Percentiles rank a stretch among this genome's conserved stretches.
Evolutionary conservation across 352 stramenopile species (phyloP).

Genomic region (Phytophthora brassicae): DNA sequence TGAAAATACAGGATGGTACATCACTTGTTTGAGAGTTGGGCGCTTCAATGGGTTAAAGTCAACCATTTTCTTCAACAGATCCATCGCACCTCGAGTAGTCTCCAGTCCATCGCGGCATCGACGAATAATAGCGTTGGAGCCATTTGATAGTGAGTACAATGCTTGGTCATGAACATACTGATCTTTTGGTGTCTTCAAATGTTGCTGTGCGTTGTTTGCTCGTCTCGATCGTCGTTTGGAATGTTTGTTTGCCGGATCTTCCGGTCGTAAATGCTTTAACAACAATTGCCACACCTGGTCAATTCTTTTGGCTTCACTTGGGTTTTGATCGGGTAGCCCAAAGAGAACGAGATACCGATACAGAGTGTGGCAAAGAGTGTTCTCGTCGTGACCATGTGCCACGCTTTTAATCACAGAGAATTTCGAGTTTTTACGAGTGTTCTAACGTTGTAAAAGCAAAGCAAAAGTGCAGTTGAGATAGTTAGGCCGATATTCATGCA

Average conservation of each 20-base stretch:
- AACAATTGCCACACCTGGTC: slow-evolving; percentile 63
- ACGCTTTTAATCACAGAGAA: slow-evolving; percentile 75
- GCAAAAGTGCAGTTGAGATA: background rate
- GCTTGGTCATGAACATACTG: slow-evolving; percentile 49
- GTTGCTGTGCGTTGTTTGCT: slow-evolving; percentile 8
- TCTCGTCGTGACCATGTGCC: slow-evolving; percentile 62
- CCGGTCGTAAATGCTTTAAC: slow-evolving; percentile 62
- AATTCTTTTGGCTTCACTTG: slow-evolving; percentile 38
- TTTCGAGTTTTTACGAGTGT: slow-evolving; percentile 46
- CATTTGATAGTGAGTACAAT: slow-evolving; percentile 51
- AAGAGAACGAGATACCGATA: slow-evolving; percentile 97
- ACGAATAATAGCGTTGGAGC: slow-evolving; percentile 50
- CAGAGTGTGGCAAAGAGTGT: slow-evolving; percentile 94
- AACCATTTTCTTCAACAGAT: slow-evolving; percentile 55
- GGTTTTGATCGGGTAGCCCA: slow-evolving; percentile 78
- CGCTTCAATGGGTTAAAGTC: slow-evolving; percentile 61
- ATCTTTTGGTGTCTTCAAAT: slow-evolving; percentile 24
- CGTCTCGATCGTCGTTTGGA: slow-evolving; percentile 25
- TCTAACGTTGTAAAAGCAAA: slow-evolving; percentile 31
- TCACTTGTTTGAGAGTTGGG: slow-evolving; percentile 67
- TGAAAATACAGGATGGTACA: slow-evolving; percentile 64
- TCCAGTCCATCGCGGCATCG: slow-evolving; percentile 54
- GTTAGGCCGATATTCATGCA: background rate
- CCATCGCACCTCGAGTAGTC: slow-evolving; percentile 41
- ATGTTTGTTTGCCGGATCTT: slow-evolving; percentile 22